A percentile compares a stretch with the other conserved stretches of the same genome.
Conservation (phyloP, 2,329 filamentous ascomycete species). For the Penicillium sp. region DNA sequence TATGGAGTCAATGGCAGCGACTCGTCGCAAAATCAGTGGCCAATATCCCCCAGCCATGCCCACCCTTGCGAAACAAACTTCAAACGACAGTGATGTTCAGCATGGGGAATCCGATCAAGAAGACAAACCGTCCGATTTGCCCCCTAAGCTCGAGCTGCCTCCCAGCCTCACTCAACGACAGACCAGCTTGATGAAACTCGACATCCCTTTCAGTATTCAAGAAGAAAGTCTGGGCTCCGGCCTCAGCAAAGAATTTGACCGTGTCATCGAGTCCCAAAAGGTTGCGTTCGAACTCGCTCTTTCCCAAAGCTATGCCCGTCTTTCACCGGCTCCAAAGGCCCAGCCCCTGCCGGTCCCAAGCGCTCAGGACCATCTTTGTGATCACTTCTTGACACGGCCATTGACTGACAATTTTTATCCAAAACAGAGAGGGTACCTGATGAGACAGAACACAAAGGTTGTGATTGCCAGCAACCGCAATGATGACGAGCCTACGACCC, state of each 20-base stretch:
- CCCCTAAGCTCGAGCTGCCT: conserved; percentile 15
- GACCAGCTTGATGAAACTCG: conserved; percentile 72
- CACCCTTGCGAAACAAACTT: conserved; percentile 18
- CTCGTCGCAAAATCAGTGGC: conserved; percentile 75
- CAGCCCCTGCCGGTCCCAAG: conserved; percentile 13
- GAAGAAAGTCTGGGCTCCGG: conserved; percentile 71
- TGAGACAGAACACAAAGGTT: conserved; percentile 97
- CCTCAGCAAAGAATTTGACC: conserved; percentile 86
- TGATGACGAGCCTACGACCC: conserved; percentile 46
- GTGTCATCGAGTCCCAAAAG: conserved; percentile 96
- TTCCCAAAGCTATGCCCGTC: conserved; percentile 28
- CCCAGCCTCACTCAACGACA: conserved; percentile 49
- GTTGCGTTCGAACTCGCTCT: conserved; percentile 56
- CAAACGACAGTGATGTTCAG: conserved; percentile 11
- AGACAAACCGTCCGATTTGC: conserved; percentile 9
- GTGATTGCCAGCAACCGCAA: conserved; percentile 79
- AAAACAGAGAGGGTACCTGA: conserved; percentile 92
- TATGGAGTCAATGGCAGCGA: conserved; percentile 74
- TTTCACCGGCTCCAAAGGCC: conserved; percentile 6
- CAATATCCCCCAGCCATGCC: conserved; percentile 49
- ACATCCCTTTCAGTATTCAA: conserved; percentile 66
- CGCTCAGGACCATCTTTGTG: conserved; percentile 15
- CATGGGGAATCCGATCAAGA: conserved; percentile 10
- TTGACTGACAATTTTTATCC: conserved; percentile 59
- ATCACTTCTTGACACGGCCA: conserved; percentile 18